Conservation (phyloP, 2,329 filamentous ascomycete species). For the Chalara sp. region DNA sequence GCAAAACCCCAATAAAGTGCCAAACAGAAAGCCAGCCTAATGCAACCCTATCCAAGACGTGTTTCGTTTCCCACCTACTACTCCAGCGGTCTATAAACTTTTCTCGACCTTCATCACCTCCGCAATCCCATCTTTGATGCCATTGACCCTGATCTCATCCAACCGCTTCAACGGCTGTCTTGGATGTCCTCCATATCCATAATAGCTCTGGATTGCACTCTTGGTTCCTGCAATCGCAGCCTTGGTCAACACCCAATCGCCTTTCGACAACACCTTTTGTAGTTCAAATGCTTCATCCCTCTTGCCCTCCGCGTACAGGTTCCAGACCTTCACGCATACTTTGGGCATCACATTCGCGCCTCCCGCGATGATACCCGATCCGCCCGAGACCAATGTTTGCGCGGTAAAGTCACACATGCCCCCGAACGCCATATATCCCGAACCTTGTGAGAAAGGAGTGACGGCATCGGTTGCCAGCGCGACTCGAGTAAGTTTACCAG, state of each 20-base stretch:
- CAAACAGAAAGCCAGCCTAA: no score
- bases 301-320: constrained; percentile 67
- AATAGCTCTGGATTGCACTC: constrained; percentile 72
- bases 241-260: constrained; percentile 80
- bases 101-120: constrained; percentile 63
- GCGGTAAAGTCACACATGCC: constrained; percentile 84
- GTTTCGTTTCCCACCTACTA: no score
- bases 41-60: no score
- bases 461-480: constrained; percentile 65
- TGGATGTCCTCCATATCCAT: constrained; percentile 73
- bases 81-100: constrained; percentile 19
- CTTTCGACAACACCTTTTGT: constrained; percentile 71
- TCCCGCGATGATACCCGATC: constrained; percentile 78
- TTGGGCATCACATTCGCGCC: constrained; percentile 83
- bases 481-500: constrained; percentile 80
- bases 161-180: constrained; percentile 65
- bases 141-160: constrained; percentile 45
- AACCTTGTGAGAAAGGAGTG: constrained; percentile 52
- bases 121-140: constrained; percentile 47
- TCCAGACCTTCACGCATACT: constrained; percentile 71
- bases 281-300: constrained; percentile 66
- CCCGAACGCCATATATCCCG: constrained; percentile 77
- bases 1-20: no score
- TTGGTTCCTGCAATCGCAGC: constrained; percentile 82
- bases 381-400: constrained; percentile 72